Conservation (phyloP, 2,329 filamentous ascomycete species). For the Pleurostoma richardsiae region DNA sequence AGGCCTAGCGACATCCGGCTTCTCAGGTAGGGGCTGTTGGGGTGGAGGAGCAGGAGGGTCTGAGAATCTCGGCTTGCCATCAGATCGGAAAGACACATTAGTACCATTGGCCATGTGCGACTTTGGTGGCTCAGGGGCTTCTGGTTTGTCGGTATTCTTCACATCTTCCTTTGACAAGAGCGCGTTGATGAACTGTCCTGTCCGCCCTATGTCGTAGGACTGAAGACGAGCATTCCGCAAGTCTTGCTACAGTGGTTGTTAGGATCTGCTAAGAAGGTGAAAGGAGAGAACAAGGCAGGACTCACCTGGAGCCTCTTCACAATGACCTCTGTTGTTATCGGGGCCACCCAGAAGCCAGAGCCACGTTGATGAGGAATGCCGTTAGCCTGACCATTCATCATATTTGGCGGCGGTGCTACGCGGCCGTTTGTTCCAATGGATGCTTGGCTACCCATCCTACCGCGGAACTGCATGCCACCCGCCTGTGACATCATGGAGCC, state of each 20-base stretch:
- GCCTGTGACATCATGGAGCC: conserved; percentile 63
- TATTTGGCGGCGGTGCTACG: conserved; percentile 46
- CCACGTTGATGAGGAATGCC: conserved; percentile 66
- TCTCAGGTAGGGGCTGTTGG: conserved; percentile 88
- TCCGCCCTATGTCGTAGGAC: conserved; percentile 76
- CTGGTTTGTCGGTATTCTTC: conserved; percentile 51
- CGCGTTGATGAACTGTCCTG: conserved; percentile 73
- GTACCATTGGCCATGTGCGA: conserved; percentile 45
- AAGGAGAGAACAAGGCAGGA: conserved; percentile 12
- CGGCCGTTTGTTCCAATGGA: conserved; percentile 58
- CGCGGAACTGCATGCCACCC: conserved; percentile 65
- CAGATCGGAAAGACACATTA: conserved; percentile 55
- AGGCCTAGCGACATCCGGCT: conserved; percentile 64
- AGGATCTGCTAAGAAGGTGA: conserved; percentile 15
- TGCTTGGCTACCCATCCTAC: conserved; percentile 63
- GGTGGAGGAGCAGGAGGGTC: conserved; percentile 91
- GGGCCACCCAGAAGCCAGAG: conserved; percentile 74
- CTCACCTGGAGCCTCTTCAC: conserved; percentile 80
- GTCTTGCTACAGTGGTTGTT: conserved; percentile 58
- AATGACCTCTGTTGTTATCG: conserved; percentile 90
- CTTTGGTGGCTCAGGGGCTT: conserved; percentile 42
- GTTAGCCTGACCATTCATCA: conserved; percentile 46
- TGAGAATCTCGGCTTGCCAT: conserved; percentile 80
- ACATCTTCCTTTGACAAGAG: conserved; percentile 68
- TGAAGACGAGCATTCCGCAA: conserved; percentile 87